These are phyloP conservation scores for Colletotrichum acutatum DNA, from an alignment of 2,329 filamentous ascomycete genomes.

Conservation along the genomic window DNA sequence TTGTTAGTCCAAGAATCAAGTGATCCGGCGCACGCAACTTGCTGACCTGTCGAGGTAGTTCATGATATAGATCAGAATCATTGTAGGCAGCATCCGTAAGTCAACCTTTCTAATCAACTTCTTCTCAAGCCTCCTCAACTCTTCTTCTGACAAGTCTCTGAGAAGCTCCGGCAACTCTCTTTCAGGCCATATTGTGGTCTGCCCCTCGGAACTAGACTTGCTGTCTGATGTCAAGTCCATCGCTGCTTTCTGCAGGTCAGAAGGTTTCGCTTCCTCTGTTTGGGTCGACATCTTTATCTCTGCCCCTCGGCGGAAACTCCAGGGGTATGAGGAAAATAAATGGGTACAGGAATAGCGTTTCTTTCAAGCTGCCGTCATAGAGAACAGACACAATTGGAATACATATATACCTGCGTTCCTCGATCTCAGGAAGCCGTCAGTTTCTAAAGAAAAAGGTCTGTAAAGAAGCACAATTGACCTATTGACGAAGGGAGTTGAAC, in stretches of 20 bases:
- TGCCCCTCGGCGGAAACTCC: no score
- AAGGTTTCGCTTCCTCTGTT: background rate
- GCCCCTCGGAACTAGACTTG: conserved; percentile 2
- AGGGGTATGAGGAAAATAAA: no score
- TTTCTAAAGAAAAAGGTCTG: no score
- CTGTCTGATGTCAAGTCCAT: background rate
- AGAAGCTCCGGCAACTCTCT: conserved; percentile 2
- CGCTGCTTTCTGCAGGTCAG: background rate
- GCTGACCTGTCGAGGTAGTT: conserved; percentile 67
- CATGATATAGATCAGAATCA: conserved; percentile 77
- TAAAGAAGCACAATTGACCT: no score
- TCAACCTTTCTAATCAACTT: conserved; percentile 71
- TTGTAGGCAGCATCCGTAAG: conserved; percentile 70
- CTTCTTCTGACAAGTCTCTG: conserved; percentile 31
- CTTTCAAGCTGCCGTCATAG: no score
- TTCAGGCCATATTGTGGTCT: background rate
- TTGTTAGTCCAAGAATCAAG: background rate
- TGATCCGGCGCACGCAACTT: no score
- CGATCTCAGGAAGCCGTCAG: no score
- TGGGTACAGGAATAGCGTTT: no score
- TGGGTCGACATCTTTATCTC: no score
- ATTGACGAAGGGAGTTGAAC: no score
- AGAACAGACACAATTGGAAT: no score
- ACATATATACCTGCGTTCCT: no score
- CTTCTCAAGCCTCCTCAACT: conserved; percentile 57